Conservation (phyloP, 805 yeast genomes). For the Brettanomyces nanus region DNA sequence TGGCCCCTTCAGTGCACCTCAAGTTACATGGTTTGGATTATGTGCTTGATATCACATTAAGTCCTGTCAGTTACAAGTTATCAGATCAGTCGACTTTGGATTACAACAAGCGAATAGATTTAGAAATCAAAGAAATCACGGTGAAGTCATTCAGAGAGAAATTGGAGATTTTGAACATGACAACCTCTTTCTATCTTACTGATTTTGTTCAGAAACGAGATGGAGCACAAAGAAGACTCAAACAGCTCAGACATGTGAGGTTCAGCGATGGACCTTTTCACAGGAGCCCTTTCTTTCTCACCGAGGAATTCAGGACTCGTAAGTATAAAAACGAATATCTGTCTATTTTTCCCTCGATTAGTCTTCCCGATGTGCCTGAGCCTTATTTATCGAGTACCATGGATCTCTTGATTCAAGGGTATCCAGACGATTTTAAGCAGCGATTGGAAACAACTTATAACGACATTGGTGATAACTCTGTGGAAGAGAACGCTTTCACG, state of each 20-base stretch:
- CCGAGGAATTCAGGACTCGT: conserved; percentile 37
- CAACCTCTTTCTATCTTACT: conserved; percentile 53
- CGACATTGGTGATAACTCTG: conserved; percentile 4
- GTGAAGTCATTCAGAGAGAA: conserved; percentile 16
- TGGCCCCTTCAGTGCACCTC: conserved; percentile 39
- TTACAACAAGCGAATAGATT: conserved; percentile 47
- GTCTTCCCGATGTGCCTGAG: conserved; percentile 54
- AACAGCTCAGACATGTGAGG: conserved; percentile 60
- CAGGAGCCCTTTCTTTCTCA: conserved; percentile 64
- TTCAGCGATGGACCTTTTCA: conserved; percentile 79
- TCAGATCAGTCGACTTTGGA: conserved; percentile 66
- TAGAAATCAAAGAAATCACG: conserved; percentile 40
- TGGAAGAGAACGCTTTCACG: conserved; percentile 3
- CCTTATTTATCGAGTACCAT: conserved; percentile 49
- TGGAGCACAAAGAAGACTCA: conserved; percentile 34
- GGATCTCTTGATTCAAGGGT: conserved; percentile 31
- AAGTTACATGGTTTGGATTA: conserved; percentile 30
- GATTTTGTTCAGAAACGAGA: conserved; percentile 49
- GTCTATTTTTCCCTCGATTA: conserved; percentile 48
- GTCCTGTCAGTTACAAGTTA: conserved; percentile 30
- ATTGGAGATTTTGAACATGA: conserved; percentile 30
- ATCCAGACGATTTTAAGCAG: conserved; percentile 18
- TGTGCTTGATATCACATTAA: conserved; percentile 17
- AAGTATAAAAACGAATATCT: conserved; percentile 43
- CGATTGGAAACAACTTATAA: conserved; percentile 8